These are phyloP conservation scores for Euphorbia schlechtendalii DNA, from an alignment of 441 rosid genomes.

Conservation along the genomic window DNA sequence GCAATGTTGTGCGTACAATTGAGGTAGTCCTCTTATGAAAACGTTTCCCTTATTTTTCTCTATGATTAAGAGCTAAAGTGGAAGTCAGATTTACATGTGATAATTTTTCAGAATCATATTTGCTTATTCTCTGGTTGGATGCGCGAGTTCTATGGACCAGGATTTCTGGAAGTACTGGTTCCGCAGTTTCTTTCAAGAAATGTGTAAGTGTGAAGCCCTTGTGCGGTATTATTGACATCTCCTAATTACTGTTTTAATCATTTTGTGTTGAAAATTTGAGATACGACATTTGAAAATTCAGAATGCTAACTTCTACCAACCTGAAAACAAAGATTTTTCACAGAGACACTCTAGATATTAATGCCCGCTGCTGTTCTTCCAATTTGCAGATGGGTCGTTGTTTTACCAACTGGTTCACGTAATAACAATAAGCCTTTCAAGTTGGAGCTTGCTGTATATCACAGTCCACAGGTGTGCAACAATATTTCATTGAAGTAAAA, in stretches of 20 bases:
- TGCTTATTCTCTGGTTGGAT: conserved; percentile 90
- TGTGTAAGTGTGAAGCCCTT: conserved; percentile 46
- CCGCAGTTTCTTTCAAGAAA: conserved; percentile 82
- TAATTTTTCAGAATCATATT: conserved; percentile 49
- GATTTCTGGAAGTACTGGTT: conserved; percentile 71
- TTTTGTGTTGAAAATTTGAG: not conserved
- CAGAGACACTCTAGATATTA: not conserved
- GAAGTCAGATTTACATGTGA: conserved; percentile 5
- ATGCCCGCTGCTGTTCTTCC: conserved; percentile 14
- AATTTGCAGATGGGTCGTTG: conserved; percentile 73
- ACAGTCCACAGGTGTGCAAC: conserved; percentile 54
- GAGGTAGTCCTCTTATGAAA: conserved; percentile 44
- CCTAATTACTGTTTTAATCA: not conserved
- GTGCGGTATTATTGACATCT: conserved; percentile 9
- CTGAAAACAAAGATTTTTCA: conserved; percentile 2
- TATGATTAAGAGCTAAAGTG: not conserved
- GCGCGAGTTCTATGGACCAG: conserved; percentile 82
- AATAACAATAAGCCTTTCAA: conserved; percentile 59
- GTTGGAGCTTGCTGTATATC: conserved; percentile 79
- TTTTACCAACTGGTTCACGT: conserved; percentile 78
- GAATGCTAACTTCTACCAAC: not conserved
- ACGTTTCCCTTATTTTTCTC: conserved; percentile 4
- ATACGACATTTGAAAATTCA: conserved; percentile 7
- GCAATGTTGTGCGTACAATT: conserved; percentile 66
- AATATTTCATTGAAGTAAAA: not conserved